These are phyloP conservation scores for Triadica sebifera DNA, from an alignment of 345 rosid genomes.

Conservation along the genomic window DNA sequence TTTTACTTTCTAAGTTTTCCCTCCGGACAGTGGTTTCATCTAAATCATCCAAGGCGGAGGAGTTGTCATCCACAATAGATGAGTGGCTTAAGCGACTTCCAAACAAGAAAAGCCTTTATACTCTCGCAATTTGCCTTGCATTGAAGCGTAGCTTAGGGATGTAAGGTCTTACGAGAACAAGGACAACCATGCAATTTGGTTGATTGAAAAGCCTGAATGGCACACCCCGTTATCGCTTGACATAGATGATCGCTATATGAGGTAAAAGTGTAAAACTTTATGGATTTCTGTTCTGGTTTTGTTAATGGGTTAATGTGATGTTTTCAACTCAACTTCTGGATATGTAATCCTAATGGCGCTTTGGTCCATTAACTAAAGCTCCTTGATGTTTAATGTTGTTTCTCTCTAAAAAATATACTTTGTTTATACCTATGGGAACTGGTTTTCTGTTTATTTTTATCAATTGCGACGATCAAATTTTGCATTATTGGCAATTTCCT, in stretches of 20 bases:
- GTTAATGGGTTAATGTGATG: not conserved
- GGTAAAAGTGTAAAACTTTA: slow-evolving; percentile 36
- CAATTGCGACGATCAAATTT: too few relatives aligned
- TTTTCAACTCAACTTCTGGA: too few relatives aligned
- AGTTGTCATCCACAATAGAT: slow-evolving; percentile 48
- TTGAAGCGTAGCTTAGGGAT: slow-evolving; percentile 76
- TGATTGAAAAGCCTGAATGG: slow-evolving; percentile 78
- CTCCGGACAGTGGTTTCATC: slow-evolving; percentile 29
- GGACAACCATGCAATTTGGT: slow-evolving; percentile 79
- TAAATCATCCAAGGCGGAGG: slow-evolving; percentile 61
- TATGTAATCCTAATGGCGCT: too few relatives aligned
- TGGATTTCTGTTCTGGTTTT: not conserved
- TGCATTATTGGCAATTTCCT: too few relatives aligned
- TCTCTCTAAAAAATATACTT: not conserved
- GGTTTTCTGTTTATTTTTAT: not conserved
- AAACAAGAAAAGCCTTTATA: slow-evolving; percentile 79
- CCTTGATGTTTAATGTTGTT: too few relatives aligned
- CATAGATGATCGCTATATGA: slow-evolving; percentile 72
- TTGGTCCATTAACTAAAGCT: too few relatives aligned
- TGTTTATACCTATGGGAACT: not conserved
- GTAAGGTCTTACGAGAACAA: slow-evolving; percentile 70
- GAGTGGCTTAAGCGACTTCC: slow-evolving; percentile 82
- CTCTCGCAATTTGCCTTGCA: slow-evolving; percentile 89
- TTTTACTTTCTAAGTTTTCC: too few relatives aligned
- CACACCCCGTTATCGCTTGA: slow-evolving; percentile 87